Evolutionary conservation across 2,329 filamentous ascomycete genomes (phyloP), one percentile per base, ranked within the genome.

Genomic region (Calonectria pseudoreteaudii): DNA sequence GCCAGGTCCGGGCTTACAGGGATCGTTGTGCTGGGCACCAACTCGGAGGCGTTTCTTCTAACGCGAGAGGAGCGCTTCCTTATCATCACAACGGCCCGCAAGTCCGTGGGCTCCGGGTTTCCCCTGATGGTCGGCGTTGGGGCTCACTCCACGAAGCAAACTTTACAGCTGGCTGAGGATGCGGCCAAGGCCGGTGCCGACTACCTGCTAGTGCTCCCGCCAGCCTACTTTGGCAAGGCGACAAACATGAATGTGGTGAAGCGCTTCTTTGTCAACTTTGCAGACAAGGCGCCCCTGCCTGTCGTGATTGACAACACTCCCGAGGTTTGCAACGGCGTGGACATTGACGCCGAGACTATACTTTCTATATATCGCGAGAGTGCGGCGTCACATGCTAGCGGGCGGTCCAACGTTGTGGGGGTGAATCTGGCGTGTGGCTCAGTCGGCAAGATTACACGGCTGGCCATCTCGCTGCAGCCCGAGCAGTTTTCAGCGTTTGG

Each of bases 51-150:
- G 16, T 90, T 90, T 80, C 87, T 91, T 50, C 81, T 91, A 52
- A 91, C 90, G 16, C 89, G 90, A n/a, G 88, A 91, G 76, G 91
- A 93, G 82, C 87, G 91, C 71, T 85, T 84, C 62, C 85, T 86
- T 50, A 87, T 93, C n/a, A 86, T 94, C 30, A 81, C 85, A 34
- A 85, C 89, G 14, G 92, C 92, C 83, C 91, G 95, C 71, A 93
- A 95, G 81, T 91, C 91, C 66, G 93, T 97, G 62, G 95, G 96
- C 0, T 94, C 95, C 0, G 93, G 96, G 84, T 98, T 96, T 84
- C 95, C 96, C 36, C 88, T 98, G 77, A 95, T 97, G 88, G 95
- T 66, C 86, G 92, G 92, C 41, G 90, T 91, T 9, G 88, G 91
- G 23, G 91, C 89, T 0, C 92, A 93, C 82, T 93, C 91, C 20